A percentile compares a stretch with the other conserved stretches of the same genome.
phyloP scores from a whole-genome alignment of 1,284 basidiomycete genomes.

The Xerocomus minutiporus region DNA sequence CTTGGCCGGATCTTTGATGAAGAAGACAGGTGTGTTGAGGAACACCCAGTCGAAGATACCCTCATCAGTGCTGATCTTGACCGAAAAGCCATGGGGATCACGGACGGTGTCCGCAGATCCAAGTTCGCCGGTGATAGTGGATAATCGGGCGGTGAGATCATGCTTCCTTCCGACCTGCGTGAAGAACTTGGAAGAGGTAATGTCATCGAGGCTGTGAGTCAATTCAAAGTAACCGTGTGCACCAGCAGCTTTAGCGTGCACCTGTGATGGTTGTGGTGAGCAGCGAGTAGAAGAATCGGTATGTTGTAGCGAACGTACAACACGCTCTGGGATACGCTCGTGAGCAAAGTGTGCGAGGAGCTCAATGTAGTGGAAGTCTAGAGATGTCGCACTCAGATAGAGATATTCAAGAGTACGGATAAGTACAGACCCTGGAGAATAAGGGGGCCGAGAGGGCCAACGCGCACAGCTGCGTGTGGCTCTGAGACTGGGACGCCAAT shows the following conservation, averaged over 20 bases:
- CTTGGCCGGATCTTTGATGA: constrained; percentile 79
- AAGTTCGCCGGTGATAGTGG: constrained; percentile 82
- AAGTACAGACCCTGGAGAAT: constrained; percentile 69
- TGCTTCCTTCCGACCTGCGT: constrained; percentile 66
- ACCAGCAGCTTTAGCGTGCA: constrained; percentile 83
- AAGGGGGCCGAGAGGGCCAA: constrained; percentile 74
- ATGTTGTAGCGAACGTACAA: constrained; percentile 43
- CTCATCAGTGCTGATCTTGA: constrained; percentile 87
- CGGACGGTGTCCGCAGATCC: constrained; percentile 89
- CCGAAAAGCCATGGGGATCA: constrained; percentile 87
- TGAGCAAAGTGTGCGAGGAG: constrained; percentile 88
- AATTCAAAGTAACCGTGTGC: constrained; percentile 91
- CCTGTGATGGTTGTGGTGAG: constrained; percentile 36
- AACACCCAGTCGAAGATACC: constrained; percentile 91
- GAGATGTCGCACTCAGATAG: neutral
- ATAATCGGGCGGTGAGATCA: constrained; percentile 76
- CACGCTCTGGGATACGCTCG: constrained; percentile 94
- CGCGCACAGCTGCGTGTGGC: constrained; percentile 75
- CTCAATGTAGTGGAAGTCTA: constrained; percentile 82
- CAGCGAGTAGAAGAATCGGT: neutral
- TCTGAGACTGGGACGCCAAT: constrained; percentile 71
- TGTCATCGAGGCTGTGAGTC: constrained; percentile 78
- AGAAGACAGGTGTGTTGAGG: constrained; percentile 91
- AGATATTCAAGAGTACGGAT: neutral
- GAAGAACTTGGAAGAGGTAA: constrained; percentile 74